Percentiles rank a stretch among this genome's conserved stretches.
These are phyloP conservation scores for Chenopodium album DNA, from an alignment of 148 eudicot species.

Conservation along the genomic window DNA sequence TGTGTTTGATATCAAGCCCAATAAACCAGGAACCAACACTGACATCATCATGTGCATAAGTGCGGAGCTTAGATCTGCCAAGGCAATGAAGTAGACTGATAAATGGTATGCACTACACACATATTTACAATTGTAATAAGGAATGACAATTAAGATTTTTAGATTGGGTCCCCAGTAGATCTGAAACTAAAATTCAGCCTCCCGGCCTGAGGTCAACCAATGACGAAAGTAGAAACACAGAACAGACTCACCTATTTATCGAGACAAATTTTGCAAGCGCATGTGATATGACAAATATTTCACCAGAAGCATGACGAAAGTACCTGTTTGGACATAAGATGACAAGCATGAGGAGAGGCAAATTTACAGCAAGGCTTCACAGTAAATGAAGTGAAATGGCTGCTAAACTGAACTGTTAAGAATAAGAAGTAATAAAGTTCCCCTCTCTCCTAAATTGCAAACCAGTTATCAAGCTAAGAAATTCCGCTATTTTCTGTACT, in stretches of 20 bases:
- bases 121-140: background rate
- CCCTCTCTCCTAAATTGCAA: background rate
- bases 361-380: background rate
- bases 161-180: no score
- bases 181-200: background rate
- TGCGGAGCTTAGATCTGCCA: constrained; percentile 68
- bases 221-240: background rate
- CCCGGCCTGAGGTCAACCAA: background rate
- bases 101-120: background rate
- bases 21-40: constrained; percentile 92
- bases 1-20: constrained; percentile 72
- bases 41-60: constrained; percentile 85
- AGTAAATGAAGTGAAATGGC: background rate
- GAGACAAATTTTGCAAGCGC: constrained; percentile 75
- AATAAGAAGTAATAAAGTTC: background rate
- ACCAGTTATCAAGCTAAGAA: constrained; percentile 13
- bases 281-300: constrained; percentile 68
- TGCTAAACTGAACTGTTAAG: background rate
- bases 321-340: constrained; percentile 45
- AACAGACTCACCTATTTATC: constrained; percentile 58
- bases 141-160: no score
- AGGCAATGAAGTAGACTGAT: constrained; percentile 8
- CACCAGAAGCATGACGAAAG: constrained; percentile 91
- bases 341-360: background rate
- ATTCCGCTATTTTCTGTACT: constrained; percentile 27